These are phyloP conservation scores for Yamadazyma taylorii DNA, from an alignment of 1,139 yeast genomes.

Conservation along the genomic window DNA sequence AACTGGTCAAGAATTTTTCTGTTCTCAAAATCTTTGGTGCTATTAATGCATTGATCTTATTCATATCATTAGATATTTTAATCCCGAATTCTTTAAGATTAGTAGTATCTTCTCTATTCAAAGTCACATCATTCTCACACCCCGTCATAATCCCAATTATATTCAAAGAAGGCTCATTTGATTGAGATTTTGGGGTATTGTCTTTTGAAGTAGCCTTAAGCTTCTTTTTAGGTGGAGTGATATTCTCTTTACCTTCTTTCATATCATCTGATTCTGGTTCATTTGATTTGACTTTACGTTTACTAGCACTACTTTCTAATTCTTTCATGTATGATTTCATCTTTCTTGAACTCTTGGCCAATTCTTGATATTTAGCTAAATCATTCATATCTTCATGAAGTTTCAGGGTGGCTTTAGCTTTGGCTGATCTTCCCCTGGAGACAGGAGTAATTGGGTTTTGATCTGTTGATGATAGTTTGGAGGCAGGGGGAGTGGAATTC, in stretches of 20 bases:
- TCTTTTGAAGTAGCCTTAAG: slow-evolving; percentile 6
- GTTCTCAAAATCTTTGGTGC: slow-evolving; percentile 84
- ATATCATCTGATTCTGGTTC: neutral
- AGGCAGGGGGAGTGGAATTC: too few species aligned
- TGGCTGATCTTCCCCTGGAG: slow-evolving; percentile 49
- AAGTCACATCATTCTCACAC: slow-evolving; percentile 48
- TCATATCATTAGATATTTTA: slow-evolving; percentile 38
- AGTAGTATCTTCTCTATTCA: slow-evolving; percentile 33
- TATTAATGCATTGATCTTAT: slow-evolving; percentile 49
- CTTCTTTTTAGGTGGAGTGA: slow-evolving; percentile 8
- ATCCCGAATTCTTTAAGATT: slow-evolving; percentile 35
- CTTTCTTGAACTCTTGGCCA: slow-evolving; percentile 38
- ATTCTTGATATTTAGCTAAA: slow-evolving; percentile 57
- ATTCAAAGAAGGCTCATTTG: slow-evolving; percentile 12
- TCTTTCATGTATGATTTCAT: slow-evolving; percentile 39
- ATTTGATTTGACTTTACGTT: slow-evolving; percentile 7
- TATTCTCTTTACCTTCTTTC: slow-evolving; percentile 3
- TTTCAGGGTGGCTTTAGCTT: slow-evolving; percentile 62
- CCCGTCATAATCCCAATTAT: slow-evolving; percentile 60
- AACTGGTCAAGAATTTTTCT: slow-evolving; percentile 68
- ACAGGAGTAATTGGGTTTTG: slow-evolving; percentile 3
- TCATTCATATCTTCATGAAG: slow-evolving; percentile 71
- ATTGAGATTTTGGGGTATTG: slow-evolving; percentile 10
- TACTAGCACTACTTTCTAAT: slow-evolving; percentile 21
- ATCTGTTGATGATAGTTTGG: slow-evolving; percentile 1